A percentile compares a stretch with the other conserved stretches of the same genome.
Evolutionary conservation across 331 rosid genomes (phyloP).

Genomic region (Malus hybrid): DNA sequence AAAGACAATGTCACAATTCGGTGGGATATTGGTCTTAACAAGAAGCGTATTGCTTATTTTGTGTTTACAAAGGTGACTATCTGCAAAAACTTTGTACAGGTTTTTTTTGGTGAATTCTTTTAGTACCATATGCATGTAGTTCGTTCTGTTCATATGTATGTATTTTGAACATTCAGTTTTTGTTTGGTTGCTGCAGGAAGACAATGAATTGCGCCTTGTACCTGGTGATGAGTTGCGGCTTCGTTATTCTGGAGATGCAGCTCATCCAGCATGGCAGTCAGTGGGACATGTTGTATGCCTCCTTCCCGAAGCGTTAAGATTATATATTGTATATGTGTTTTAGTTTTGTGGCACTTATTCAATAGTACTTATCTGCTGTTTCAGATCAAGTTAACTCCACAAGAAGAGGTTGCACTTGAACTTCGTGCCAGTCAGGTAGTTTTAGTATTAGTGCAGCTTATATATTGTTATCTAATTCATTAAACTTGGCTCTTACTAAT

Average conservation of each 20-base stretch:
- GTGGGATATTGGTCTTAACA: constrained; percentile 97
- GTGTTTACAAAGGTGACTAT: constrained; percentile 79
- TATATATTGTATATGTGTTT: neutral
- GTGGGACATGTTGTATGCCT: constrained; percentile 95
- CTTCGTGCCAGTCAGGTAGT: constrained; percentile 94
- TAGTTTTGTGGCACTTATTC: neutral
- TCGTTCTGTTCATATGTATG: neutral
- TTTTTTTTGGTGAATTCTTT: neutral
- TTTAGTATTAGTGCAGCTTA: neutral
- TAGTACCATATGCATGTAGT: neutral
- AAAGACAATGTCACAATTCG: constrained; percentile 94
- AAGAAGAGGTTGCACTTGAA: constrained; percentile 97
- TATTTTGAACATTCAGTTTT: neutral
- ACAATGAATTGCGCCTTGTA: constrained; percentile 94
- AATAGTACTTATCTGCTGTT: neutral
- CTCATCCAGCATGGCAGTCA: constrained; percentile 99
- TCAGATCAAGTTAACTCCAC: constrained; percentile 95
- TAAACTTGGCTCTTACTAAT: neutral
- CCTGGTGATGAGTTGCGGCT: constrained; percentile 97
- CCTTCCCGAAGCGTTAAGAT: neutral
- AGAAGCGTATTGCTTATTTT: constrained; percentile 96
- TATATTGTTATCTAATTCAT: neutral
- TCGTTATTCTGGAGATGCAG: constrained; percentile 98
- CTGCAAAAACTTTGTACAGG: neutral
- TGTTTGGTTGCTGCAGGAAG: constrained; percentile 57